phyloP scores from a whole-genome alignment of 352 stramenopile genomes.

The Phytophthora capsici region DNA sequence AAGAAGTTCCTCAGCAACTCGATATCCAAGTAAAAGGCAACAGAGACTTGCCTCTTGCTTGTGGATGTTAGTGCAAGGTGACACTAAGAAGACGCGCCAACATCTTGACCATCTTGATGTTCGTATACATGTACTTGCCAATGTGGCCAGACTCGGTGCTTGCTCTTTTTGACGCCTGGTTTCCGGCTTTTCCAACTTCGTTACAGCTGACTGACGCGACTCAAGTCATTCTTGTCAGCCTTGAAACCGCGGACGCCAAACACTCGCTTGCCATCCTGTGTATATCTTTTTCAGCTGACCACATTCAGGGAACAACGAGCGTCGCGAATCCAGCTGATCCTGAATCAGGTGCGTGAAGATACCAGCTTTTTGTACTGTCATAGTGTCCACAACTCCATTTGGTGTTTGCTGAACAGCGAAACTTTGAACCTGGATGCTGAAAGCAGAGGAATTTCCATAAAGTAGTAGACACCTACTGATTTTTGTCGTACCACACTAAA shows the following conservation, averaged over 20 bases:
- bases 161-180: slow-evolving; percentile 21
- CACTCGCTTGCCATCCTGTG: slow-evolving; percentile 13
- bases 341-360: slow-evolving; percentile 16
- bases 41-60: slow-evolving; percentile 14
- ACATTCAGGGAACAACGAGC: slow-evolving; percentile 13
- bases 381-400: neutral
- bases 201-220: slow-evolving; percentile 8
- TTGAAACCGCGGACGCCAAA: slow-evolving; percentile 16
- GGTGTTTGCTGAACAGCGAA: slow-evolving; percentile 16
- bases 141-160: slow-evolving; percentile 19
- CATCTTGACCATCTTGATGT: slow-evolving; percentile 23
- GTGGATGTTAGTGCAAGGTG: slow-evolving; percentile 1
- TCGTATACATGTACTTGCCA: slow-evolving; percentile 25
- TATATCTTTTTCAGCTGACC: slow-evolving; percentile 32
- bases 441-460: too few species aligned
- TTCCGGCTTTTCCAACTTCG: slow-evolving; percentile 22
- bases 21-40: slow-evolving; percentile 7
- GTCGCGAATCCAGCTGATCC: slow-evolving; percentile 19
- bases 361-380: too few species aligned
- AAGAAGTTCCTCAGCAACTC: slow-evolving; percentile 12
- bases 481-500: too few species aligned
- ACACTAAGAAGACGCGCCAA: slow-evolving; percentile 31
- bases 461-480: too few species aligned
- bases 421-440: neutral
- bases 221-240: slow-evolving; percentile 4